phyloP scores from a whole-genome alignment of 176 grass and related monocot species.

The Cymbopogon citratus region DNA sequence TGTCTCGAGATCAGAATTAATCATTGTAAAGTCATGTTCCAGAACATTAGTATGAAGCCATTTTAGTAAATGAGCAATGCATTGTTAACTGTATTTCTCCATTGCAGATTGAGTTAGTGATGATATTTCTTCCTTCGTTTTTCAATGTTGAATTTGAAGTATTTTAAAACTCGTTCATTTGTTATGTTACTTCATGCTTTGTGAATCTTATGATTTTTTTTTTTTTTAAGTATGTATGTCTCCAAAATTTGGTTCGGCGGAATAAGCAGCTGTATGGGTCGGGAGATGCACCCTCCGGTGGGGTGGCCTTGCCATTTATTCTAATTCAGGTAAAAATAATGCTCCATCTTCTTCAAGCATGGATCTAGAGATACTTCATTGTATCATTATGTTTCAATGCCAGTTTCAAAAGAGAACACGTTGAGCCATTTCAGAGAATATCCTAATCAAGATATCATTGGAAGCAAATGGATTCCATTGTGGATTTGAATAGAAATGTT shows the following conservation, averaged over 20 bases:
- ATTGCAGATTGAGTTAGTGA: background rate
- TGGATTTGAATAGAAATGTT: too few species aligned
- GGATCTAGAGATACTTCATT: background rate
- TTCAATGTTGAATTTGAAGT: slow-evolving; percentile 23
- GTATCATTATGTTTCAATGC: slow-evolving; percentile 10
- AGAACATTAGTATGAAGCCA: background rate
- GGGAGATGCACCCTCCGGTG: slow-evolving; percentile 75
- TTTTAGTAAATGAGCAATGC: background rate
- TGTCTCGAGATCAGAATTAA: background rate
- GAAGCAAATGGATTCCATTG: too few species aligned
- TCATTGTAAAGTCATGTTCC: background rate
- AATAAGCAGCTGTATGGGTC: slow-evolving; percentile 83
- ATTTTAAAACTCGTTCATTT: background rate
- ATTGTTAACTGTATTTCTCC: background rate
- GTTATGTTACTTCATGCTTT: background rate
- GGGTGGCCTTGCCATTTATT: slow-evolving; percentile 95
- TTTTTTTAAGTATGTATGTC: slow-evolving; percentile 55
- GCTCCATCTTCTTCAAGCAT: slow-evolving; percentile 5
- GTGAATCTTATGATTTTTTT: slow-evolving; percentile 1
- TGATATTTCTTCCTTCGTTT: background rate
- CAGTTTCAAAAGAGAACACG: background rate
- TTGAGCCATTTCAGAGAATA: slow-evolving; percentile 11
- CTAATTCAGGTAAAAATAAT: slow-evolving; percentile 71
- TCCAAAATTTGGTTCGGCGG: slow-evolving; percentile 81
- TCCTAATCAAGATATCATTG: background rate